Evolutionary conservation across 805 yeast genomes (phyloP).

Genomic region (Sugiyamaella mastotermitis): DNA sequence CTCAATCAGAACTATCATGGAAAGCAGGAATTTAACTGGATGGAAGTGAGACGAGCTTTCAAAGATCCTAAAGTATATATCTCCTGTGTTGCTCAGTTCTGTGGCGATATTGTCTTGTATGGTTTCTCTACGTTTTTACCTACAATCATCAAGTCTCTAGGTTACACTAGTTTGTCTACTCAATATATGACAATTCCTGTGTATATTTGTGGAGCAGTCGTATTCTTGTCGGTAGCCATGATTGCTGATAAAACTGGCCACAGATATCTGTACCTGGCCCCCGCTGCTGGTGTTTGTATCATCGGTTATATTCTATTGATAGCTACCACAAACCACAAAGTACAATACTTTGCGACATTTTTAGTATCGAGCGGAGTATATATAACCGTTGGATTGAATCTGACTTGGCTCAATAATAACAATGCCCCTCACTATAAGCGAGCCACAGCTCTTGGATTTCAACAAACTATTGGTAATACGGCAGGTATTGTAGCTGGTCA

Average conservation of each 20-base stretch:
- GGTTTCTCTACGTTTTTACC: constrained; percentile 10
- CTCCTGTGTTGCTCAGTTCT: constrained; percentile 3
- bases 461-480: constrained; percentile 40
- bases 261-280: background rate
- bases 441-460: constrained; percentile 34
- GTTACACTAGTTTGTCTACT: constrained; percentile 2
- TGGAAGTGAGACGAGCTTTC: constrained; percentile 4
- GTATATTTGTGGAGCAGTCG: constrained; percentile 7
- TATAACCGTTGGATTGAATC: constrained; percentile 35
- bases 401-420: constrained; percentile 41
- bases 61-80: constrained; percentile 8
- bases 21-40: constrained; percentile 4
- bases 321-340: background rate
- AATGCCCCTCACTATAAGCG: constrained; percentile 36
- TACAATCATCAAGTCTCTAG: constrained; percentile 3
- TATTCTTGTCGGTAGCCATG: constrained; percentile 2
- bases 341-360: constrained; percentile 11
- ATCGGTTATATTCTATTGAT: constrained; percentile 3
- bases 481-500: constrained; percentile 43
- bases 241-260: constrained; percentile 4
- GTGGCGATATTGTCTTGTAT: constrained; percentile 10
- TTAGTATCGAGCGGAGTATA: constrained; percentile 24
- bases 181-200: constrained; percentile 11
- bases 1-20: constrained; percentile 1
- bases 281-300: background rate